Conservation (phyloP, 208 protist species). For the Leishmania braziliensis region DNA sequence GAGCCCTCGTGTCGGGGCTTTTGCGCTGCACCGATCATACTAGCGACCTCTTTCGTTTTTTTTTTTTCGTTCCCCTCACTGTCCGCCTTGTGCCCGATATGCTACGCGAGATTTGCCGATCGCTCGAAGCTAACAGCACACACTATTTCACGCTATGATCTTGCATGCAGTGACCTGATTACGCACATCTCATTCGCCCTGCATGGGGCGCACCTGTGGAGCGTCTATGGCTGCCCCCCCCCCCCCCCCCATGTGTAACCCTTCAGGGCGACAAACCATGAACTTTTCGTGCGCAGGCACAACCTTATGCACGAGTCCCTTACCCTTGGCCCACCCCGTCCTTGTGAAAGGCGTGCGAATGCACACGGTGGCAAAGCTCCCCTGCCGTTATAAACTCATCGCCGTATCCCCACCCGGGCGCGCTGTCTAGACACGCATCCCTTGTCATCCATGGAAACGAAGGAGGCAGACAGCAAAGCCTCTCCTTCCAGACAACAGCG, state of each 20-base stretch:
- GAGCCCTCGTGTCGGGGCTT: neutral
- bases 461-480: neutral
- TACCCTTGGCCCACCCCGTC: neutral
- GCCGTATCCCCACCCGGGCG: neutral
- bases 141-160: neutral
- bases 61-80: neutral
- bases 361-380: neutral
- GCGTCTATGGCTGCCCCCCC: neutral
- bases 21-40: neutral
- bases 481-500: neutral
- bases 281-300: neutral
- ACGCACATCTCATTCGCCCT: neutral
- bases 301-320: neutral
- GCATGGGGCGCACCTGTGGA: neutral
- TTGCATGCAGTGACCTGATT: neutral
- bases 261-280: neutral
- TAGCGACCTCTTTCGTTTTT: neutral
- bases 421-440: neutral
- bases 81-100: neutral
- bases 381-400: neutral
- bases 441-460: neutral
- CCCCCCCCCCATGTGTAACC: neutral
- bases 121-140: neutral
- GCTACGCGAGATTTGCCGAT: neutral
- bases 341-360: neutral